Percentiles rank a stretch among this genome's conserved stretches.
Evolutionary conservation across 306 rosid genomes (phyloP).

Genomic region (Abrus precatorius): DNA sequence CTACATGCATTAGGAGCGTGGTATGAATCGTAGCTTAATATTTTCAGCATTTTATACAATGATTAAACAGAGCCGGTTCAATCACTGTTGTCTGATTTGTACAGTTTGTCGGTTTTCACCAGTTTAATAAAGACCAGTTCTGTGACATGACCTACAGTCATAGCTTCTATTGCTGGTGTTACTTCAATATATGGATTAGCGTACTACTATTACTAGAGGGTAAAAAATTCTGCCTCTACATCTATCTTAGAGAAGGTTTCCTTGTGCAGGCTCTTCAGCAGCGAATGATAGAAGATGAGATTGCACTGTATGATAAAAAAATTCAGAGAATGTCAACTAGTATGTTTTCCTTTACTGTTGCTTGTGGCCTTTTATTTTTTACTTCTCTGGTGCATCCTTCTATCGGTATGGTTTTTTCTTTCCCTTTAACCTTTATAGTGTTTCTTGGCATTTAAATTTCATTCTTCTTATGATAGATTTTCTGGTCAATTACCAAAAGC

Average conservation of each 20-base stretch:
- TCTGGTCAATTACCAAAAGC: slow-evolving; percentile 13
- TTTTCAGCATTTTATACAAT: too few relatives aligned
- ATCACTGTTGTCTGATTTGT: too few relatives aligned
- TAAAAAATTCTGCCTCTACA: slow-evolving; percentile 12
- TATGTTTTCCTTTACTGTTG: slow-evolving; percentile 39
- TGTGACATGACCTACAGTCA: background rate
- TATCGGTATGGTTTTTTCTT: background rate
- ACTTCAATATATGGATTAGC: slow-evolving; percentile 1
- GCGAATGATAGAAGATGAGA: slow-evolving; percentile 71
- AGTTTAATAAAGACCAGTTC: too few relatives aligned
- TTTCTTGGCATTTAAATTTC: background rate
- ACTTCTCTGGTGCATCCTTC: slow-evolving; percentile 25
- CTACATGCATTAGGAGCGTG: too few relatives aligned
- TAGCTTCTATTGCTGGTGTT: background rate
- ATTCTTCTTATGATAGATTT: slow-evolving; percentile 25
- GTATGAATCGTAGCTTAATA: too few relatives aligned
- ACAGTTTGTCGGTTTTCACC: too few relatives aligned
- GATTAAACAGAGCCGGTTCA: too few relatives aligned
- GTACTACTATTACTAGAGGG: slow-evolving; percentile 13
- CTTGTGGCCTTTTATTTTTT: slow-evolving; percentile 36
- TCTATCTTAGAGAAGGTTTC: slow-evolving; percentile 40
- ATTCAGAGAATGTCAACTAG: slow-evolving; percentile 67
- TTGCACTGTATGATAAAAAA: slow-evolving; percentile 70
- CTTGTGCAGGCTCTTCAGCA: slow-evolving; percentile 73
- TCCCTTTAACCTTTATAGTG: background rate